Evolutionary conservation across 805 yeast genomes (phyloP), one percentile per base, ranked within the genome.

Genomic region (Metschnikowia dekortorum): DNA sequence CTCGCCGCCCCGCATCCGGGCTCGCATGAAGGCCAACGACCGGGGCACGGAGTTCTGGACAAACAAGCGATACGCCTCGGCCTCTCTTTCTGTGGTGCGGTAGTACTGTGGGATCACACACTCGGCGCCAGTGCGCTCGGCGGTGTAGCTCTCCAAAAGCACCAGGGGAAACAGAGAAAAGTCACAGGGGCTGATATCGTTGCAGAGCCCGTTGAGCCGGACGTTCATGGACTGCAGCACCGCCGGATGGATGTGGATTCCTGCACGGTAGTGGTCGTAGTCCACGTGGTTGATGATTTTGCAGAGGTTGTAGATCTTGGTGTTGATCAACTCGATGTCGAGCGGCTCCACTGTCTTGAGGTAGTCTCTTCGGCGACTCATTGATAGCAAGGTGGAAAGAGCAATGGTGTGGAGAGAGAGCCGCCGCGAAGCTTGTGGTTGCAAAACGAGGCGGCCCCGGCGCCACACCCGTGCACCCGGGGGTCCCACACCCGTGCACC

Each of bases 181-280:
- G 32, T 54, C 57, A 34, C 54, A 52, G 3, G 57, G 49, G 10
- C 53, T 47, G 9, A 54, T 49, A 31, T 52, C 54, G 8, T 46
- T 39, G 37, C 47, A 45, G 1, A 37, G 43, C 26, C 43, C 49
- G 1, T 47, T 47, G 10, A 51, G 46, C 7, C 46, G 46, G 39
- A 44, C 18, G 28, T 35, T 34, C 46, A 35, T 34, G 13, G 39
- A 35, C 33, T 34, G 39, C 26, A 11, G 33, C 13, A 44, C 46
- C n/a, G 7, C 14, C 4, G 46, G 46, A 28, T 34, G 46, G 16
- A 44, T 34, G 28, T 36, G 46, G 10, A 44, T 44, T 44, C 53
- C 53, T 16, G 51, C 49, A 46, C 55, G 38, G 43, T 53, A 53
- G 39, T 48, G 49, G 38, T 53, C 57, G 39, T 49, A 53, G 39